Conservation (phyloP, 345 rosid genomes). For the Erysimum cheiranthoides region DNA sequence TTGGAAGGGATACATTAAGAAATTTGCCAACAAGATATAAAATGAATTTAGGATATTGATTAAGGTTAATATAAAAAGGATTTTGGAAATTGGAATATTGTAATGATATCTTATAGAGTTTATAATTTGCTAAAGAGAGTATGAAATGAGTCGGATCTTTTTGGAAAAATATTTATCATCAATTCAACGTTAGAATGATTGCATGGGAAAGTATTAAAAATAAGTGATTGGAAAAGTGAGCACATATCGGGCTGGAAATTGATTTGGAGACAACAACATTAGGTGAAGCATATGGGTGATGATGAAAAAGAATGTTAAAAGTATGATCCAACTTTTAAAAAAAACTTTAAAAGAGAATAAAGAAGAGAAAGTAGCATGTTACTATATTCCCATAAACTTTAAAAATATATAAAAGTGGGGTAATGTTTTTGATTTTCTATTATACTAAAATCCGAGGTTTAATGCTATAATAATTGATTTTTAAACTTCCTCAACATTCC, state of each 20-base stretch:
- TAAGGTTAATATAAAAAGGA: background rate
- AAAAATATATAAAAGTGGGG: background rate
- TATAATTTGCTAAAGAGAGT: background rate
- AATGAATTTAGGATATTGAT: background rate
- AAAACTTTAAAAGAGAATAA: background rate
- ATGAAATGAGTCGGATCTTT: background rate
- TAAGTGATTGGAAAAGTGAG: conserved; percentile 9
- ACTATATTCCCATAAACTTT: conserved; percentile 33
- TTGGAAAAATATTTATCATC: background rate
- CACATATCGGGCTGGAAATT: conserved; percentile 1
- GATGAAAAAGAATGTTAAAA: conserved; percentile 28
- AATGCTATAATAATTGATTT: no score
- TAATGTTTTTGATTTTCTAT: background rate
- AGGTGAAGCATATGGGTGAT: conserved; percentile 35
- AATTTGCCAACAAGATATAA: background rate
- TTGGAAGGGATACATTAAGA: no score
- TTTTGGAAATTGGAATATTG: background rate
- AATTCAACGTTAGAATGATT: conserved; percentile 7
- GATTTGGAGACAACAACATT: conserved; percentile 34
- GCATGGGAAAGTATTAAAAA: conserved; percentile 22
- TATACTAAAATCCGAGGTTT: background rate
- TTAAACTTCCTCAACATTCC: no score
- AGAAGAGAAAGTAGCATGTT: conserved; percentile 33
- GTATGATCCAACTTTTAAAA: conserved; percentile 20
- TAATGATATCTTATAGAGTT: no score